phyloP scores from a whole-genome alignment of 2,329 filamentous ascomycete species.

The Epichloe baconii region DNA sequence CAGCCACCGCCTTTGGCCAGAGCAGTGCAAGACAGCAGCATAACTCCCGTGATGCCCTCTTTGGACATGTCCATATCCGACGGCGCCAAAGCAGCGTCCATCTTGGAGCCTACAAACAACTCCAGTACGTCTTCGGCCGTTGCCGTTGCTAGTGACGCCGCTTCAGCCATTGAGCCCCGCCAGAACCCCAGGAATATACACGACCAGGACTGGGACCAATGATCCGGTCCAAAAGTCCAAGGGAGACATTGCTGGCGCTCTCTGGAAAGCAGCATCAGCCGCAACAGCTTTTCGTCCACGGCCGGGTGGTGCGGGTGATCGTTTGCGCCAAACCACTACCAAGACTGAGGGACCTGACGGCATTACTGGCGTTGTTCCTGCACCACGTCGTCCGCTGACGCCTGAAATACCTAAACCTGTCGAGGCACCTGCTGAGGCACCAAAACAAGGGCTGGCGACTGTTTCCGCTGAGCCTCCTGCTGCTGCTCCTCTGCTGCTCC shows the following conservation, averaged over 20 bases:
- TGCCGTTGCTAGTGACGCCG: conserved; percentile 16
- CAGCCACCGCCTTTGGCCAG: background rate
- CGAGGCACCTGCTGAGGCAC: background rate
- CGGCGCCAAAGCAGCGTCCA: conserved; percentile 4
- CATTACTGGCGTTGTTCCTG: conserved; percentile 77
- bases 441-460: background rate
- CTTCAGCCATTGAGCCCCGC: conserved; percentile 11
- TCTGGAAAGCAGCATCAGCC: conserved; percentile 59
- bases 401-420: conserved; percentile 18
- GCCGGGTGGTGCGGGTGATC: conserved; percentile 73
- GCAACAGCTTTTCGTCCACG: conserved; percentile 65
- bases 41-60: conserved; percentile 12
- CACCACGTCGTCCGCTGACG: conserved; percentile 43
- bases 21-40: conserved; percentile 14
- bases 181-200: conserved; percentile 21
- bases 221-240: conserved; percentile 71
- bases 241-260: conserved; percentile 58
- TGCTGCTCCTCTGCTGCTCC: too few relatives aligned
- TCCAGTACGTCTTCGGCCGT: conserved; percentile 13
- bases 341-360: conserved; percentile 66
- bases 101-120: conserved; percentile 5
- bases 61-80: conserved; percentile 6
- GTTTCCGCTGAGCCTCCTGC: background rate
- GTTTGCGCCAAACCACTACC: conserved; percentile 50
- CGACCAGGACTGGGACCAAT: conserved; percentile 80